phyloP scores from a whole-genome alignment of 2,329 filamentous ascomycete species.

The Camillea tinctor region DNA sequence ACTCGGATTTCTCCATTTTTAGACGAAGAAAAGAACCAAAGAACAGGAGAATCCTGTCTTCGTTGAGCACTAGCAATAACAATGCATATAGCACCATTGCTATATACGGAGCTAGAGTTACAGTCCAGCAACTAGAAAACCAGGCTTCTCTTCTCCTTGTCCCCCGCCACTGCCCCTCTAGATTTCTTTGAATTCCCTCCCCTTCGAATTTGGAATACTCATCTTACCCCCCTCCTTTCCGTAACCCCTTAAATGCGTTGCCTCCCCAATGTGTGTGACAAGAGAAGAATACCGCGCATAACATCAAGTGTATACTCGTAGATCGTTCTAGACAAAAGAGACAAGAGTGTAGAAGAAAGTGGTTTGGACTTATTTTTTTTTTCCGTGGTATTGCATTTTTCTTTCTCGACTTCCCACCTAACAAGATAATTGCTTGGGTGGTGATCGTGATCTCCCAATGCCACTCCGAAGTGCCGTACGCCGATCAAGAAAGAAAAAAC shows the following conservation, averaged over 20 bases:
- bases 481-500: constrained; percentile 5
- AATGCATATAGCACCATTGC: constrained; percentile 18
- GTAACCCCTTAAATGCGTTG: background rate
- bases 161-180: background rate
- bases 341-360: constrained; percentile 2
- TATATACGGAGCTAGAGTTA: constrained; percentile 21
- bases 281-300: constrained; percentile 2
- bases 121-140: constrained; percentile 5
- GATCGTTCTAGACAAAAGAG: constrained; percentile 14
- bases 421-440: constrained; percentile 2
- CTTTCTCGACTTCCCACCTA: constrained; percentile 1
- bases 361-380: background rate
- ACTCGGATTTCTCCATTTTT: background rate
- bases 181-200: background rate
- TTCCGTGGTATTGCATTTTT: constrained; percentile 10
- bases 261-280: background rate
- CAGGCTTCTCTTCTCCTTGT: background rate
- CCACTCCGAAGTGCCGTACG: constrained; percentile 17
- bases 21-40: no score
- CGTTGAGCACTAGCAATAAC: background rate
- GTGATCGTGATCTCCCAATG: background rate
- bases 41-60: background rate
- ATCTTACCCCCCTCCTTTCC: background rate
- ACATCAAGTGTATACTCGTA: constrained; percentile 11
- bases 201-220: background rate